Evolutionary conservation across 2,329 filamentous ascomycete species (phyloP).

Genomic region (Sclerotinia borealis): DNA sequence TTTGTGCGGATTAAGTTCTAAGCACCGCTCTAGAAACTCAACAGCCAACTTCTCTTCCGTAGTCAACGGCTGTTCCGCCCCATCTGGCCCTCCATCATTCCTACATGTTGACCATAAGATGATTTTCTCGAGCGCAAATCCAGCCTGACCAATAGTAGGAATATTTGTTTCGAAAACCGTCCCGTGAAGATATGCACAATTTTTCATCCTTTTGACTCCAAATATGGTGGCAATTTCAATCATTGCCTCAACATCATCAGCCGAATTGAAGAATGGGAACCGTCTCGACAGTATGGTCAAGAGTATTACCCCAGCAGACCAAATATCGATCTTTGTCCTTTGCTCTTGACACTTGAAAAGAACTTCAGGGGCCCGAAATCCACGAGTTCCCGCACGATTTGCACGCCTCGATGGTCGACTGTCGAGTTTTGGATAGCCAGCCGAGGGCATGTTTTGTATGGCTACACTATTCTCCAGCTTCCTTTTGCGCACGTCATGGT

Average conservation of each 20-base stretch:
- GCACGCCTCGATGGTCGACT: conserved; percentile 81
- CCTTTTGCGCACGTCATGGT: conserved; percentile 48
- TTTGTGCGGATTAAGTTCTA: conserved; percentile 69
- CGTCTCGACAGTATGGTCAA: conserved; percentile 87
- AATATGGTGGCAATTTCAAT: conserved; percentile 97
- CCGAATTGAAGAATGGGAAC: conserved; percentile 97
- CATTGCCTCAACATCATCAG: conserved; percentile 96
- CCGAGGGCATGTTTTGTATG: conserved; percentile 46
- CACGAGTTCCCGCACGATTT: conserved; percentile 89
- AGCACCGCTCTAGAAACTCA: conserved; percentile 62
- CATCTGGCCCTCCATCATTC: conserved; percentile 51
- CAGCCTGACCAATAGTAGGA: conserved; percentile 78
- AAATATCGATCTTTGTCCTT: conserved; percentile 90
- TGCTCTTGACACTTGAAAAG: conserved; percentile 96
- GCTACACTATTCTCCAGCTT: conserved; percentile 54
- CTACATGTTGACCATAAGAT: conserved; percentile 90
- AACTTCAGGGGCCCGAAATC: conserved; percentile 94
- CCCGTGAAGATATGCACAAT: conserved; percentile 76
- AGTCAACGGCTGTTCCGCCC: conserved; percentile 44
- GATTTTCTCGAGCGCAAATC: conserved; percentile 87
- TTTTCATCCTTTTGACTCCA: conserved; percentile 76
- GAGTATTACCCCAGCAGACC: conserved; percentile 94
- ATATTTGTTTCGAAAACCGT: conserved; percentile 90
- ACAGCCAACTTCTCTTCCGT: conserved; percentile 68
- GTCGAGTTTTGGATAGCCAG: conserved; percentile 83